Evolutionary conservation across 768 basidiomycete species (phyloP).

Genomic region (Gloeophyllum trabeum): DNA sequence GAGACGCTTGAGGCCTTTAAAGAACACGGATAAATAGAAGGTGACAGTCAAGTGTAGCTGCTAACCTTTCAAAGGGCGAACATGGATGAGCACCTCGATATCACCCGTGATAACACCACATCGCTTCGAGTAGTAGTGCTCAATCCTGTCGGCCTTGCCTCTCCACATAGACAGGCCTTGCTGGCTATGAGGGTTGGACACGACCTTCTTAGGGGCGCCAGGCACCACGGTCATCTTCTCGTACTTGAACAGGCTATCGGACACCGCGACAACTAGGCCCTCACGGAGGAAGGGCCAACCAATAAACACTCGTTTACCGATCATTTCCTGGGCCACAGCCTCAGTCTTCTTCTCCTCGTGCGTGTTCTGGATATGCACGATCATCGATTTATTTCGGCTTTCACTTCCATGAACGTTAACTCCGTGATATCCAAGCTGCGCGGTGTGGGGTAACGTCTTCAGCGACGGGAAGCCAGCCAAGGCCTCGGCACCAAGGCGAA

Average conservation of each 20-base stretch:
- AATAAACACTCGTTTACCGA: conserved; percentile 69
- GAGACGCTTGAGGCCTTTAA: conserved; percentile 73
- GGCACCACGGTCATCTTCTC: conserved; percentile 53
- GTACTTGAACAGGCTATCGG: conserved; percentile 81
- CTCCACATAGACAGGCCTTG: conserved; percentile 70
- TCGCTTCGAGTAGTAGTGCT: conserved; percentile 79
- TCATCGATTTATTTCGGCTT: conserved; percentile 87
- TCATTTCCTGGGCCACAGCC: conserved; percentile 62
- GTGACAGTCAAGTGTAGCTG: conserved; percentile 1
- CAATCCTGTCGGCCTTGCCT: conserved; percentile 70
- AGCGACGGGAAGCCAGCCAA: conserved; percentile 96
- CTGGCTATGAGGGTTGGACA: conserved; percentile 64
- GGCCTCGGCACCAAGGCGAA: conserved; percentile 72
- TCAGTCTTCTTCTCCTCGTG: conserved; percentile 57
- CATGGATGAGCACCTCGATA: conserved; percentile 75
- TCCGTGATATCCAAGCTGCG: conserved; percentile 70
- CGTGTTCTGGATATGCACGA: conserved; percentile 73
- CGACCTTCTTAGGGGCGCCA: conserved; percentile 37
- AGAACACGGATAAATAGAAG: neutral
- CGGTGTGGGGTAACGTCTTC: conserved; percentile 74
- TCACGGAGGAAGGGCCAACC: conserved; percentile 97
- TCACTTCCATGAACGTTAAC: conserved; percentile 92
- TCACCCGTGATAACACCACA: conserved; percentile 78
- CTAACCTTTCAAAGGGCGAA: conserved; percentile 84
- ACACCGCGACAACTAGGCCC: conserved; percentile 76